A percentile compares a stretch with the other conserved stretches of the same genome.
Conservation (phyloP, 345 rosid genomes). For the Firmiana major region DNA sequence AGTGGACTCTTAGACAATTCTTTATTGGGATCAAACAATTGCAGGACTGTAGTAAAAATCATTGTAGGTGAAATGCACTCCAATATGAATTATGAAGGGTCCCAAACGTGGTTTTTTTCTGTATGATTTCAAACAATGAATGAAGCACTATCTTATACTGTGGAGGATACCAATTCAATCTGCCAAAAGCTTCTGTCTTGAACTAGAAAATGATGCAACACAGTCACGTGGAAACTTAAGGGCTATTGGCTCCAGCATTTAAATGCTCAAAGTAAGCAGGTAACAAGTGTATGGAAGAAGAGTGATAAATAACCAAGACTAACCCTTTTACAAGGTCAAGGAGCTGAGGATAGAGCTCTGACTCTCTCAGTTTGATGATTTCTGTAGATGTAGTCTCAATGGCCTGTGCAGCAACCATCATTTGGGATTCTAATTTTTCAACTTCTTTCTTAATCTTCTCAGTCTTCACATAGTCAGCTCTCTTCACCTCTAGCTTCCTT, state of each 20-base stretch:
- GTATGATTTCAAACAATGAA: not conserved
- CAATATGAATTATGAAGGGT: not conserved
- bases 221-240: not conserved
- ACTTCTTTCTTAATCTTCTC: constrained; percentile 79
- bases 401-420: constrained; percentile 78
- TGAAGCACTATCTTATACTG: not conserved
- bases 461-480: constrained; percentile 73
- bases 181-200: not conserved
- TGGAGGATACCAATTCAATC: not conserved
- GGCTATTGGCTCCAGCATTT: constrained; percentile 2
- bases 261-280: not conserved
- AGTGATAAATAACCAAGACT: constrained; percentile 20
- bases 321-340: constrained; percentile 87
- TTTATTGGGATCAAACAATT: too few species aligned
- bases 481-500: constrained; percentile 81
- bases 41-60: not conserved
- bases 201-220: not conserved
- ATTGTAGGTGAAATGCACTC: too few species aligned
- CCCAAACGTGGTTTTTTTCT: not conserved
- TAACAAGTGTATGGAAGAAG: not conserved
- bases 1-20: too few species aligned
- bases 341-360: constrained; percentile 83
- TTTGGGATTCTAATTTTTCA: constrained; percentile 79
- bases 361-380: constrained; percentile 77
- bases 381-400: constrained; percentile 78